Evolutionary conservation across 73 alveolate genomes (phyloP).

Genomic region (Tetrahymena elliotti): DNA sequence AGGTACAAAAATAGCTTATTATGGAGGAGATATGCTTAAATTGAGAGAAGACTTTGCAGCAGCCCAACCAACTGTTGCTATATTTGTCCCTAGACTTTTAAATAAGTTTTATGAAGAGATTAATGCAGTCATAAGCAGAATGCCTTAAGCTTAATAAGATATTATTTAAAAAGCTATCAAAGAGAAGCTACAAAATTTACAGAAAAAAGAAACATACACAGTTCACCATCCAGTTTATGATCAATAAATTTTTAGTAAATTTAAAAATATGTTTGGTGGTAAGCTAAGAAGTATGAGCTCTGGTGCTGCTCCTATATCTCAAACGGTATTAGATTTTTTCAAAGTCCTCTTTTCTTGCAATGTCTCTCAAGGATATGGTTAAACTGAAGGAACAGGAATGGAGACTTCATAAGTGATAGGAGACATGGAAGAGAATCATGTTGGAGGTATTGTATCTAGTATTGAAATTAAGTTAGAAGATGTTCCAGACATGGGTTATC

Average conservation of each 20-base stretch:
- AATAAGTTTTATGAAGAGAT: slow-evolving; percentile 69
- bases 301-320: slow-evolving; percentile 91
- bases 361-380: slow-evolving; percentile 84
- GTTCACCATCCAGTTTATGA: not conserved
- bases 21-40: slow-evolving; percentile 71
- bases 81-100: slow-evolving; percentile 21
- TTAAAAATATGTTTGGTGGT: slow-evolving; percentile 78
- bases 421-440: slow-evolving; percentile 72
- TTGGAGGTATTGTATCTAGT: slow-evolving; percentile 82
- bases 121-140: slow-evolving; percentile 55
- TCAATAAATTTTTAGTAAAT: slow-evolving; percentile 17
- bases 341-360: slow-evolving; percentile 64
- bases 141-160: not conserved
- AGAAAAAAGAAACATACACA: not conserved
- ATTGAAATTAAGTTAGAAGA: slow-evolving; percentile 82
- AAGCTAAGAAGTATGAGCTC: slow-evolving; percentile 69
- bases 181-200: not conserved
- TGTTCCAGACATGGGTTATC: slow-evolving; percentile 84
- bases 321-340: slow-evolving; percentile 68
- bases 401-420: slow-evolving; percentile 38
- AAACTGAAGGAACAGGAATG: slow-evolving; percentile 85
- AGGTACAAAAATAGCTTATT: slow-evolving; percentile 74
- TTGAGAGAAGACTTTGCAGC: slow-evolving; percentile 74
- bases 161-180: not conserved
- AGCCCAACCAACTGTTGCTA: slow-evolving; percentile 40